Percentiles rank a stretch among this genome's conserved stretches.
Evolutionary conservation across 2,329 filamentous ascomycete species (phyloP).

Genomic region (Botrytis hyacinthi): DNA sequence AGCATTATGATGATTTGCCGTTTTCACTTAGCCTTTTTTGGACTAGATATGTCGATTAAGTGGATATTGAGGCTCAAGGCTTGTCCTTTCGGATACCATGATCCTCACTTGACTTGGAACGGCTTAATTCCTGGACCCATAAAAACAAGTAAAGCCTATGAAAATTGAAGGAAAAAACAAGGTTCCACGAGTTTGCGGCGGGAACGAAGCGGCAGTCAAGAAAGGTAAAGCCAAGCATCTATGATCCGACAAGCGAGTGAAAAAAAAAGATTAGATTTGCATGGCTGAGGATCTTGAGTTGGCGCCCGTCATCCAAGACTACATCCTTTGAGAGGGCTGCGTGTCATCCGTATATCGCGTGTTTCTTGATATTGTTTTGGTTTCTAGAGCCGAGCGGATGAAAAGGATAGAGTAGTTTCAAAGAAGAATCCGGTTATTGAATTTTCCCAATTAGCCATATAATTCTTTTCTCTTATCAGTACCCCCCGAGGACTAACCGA

Average conservation of each 20-base stretch:
- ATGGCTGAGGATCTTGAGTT: not conserved
- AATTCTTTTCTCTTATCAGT: not conserved
- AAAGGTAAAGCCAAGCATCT: constrained; percentile 1
- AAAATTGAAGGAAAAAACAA: not conserved
- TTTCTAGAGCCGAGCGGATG: not conserved
- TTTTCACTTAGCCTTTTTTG: not conserved
- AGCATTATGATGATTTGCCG: constrained; percentile 3
- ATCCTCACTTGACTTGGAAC: not conserved
- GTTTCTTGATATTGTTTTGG: not conserved
- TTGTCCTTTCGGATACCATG: not conserved
- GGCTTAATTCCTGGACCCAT: not conserved
- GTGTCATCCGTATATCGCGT: not conserved
- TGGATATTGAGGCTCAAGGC: constrained; percentile 13
- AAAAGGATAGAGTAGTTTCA: not conserved
- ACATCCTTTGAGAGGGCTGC: not conserved
- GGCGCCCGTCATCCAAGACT: not conserved
- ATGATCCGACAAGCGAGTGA: constrained; percentile 2
- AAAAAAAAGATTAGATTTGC: not conserved
- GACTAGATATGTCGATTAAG: not conserved
- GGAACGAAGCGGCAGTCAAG: constrained; percentile 9
- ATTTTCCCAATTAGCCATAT: not conserved
- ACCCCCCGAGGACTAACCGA: not conserved
- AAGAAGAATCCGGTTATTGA: not conserved
- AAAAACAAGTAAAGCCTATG: not conserved
- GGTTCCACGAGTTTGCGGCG: not conserved